Evolutionary conservation across 306 rosid species (phyloP).

Genomic region (Begonia peltatifolia): DNA sequence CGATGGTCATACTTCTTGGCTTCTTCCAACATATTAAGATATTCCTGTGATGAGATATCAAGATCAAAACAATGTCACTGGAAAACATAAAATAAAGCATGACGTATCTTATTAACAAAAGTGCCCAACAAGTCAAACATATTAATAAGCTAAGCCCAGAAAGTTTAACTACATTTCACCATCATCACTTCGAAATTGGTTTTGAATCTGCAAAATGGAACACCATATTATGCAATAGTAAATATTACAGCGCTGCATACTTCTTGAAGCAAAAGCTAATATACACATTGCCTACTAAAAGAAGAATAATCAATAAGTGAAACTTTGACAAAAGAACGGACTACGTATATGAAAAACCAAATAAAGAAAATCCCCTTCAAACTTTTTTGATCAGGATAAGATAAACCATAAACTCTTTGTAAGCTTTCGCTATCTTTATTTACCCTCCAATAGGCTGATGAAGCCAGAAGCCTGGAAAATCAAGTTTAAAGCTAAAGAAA

Average conservation of each 20-base stretch:
- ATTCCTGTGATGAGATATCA: constrained; percentile 29
- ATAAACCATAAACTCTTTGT: constrained; percentile 94
- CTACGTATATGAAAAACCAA: not conserved
- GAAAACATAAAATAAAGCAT: constrained; percentile 1
- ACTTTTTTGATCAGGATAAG: constrained; percentile 85
- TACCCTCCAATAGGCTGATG: constrained; percentile 97
- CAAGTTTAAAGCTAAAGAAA: constrained; percentile 1
- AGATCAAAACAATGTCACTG: constrained; percentile 10
- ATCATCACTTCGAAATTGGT: too few relatives aligned
- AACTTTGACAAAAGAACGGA: too few relatives aligned
- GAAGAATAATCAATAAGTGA: too few relatives aligned
- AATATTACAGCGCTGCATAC: too few relatives aligned
- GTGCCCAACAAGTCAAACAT: too few relatives aligned
- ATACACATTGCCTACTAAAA: too few relatives aligned
- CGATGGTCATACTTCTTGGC: constrained; percentile 93
- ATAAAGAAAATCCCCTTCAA: constrained; percentile 43
- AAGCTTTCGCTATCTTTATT: constrained; percentile 80
- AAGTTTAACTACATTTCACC: too few relatives aligned
- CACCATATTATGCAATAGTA: too few relatives aligned
- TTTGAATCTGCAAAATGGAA: too few relatives aligned
- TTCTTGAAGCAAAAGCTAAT: too few relatives aligned
- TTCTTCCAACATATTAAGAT: constrained; percentile 53
- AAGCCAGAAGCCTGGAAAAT: constrained; percentile 86
- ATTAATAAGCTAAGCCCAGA: too few relatives aligned
- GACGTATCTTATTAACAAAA: too few relatives aligned